Conservation (phyloP, 306 rosid species). For the Chamaecrista fasciculata region DNA sequence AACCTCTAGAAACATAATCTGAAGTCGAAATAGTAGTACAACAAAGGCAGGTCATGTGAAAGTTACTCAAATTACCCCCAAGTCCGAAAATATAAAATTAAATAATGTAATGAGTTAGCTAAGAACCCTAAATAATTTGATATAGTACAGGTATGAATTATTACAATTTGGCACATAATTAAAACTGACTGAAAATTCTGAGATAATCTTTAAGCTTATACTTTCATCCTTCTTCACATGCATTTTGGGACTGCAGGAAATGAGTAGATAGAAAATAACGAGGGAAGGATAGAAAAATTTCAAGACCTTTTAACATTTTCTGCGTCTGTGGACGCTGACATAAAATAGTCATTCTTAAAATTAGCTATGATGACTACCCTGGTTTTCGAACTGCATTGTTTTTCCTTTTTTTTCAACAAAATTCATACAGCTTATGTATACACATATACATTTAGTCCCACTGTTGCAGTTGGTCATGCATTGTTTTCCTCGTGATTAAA, state of each 20-base stretch:
- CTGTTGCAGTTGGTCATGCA: constrained; percentile 23
- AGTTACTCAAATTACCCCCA: neutral
- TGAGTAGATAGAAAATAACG: neutral
- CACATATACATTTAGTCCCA: neutral
- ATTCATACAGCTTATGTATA: neutral
- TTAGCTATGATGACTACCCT: constrained; percentile 13
- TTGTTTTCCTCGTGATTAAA: constrained; percentile 34
- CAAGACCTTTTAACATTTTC: constrained; percentile 20
- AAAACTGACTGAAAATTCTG: neutral
- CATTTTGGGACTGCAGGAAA: neutral
- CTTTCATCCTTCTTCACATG: neutral
- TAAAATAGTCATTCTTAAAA: constrained; percentile 10
- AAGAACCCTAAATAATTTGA: too few species aligned
- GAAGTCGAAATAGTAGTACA: neutral
- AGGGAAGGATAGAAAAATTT: neutral
- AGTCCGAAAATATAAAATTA: neutral
- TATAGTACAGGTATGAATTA: neutral
- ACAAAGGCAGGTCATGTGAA: neutral
- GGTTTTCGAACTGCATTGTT: neutral
- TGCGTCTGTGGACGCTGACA: neutral
- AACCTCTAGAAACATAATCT: neutral
- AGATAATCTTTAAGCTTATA: neutral
- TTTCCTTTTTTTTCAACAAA: neutral
- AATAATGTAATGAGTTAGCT: neutral
- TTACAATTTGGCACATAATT: neutral